Conservation (phyloP, 2,329 filamentous ascomycete genomes). For the Talaromyces sp. region DNA sequence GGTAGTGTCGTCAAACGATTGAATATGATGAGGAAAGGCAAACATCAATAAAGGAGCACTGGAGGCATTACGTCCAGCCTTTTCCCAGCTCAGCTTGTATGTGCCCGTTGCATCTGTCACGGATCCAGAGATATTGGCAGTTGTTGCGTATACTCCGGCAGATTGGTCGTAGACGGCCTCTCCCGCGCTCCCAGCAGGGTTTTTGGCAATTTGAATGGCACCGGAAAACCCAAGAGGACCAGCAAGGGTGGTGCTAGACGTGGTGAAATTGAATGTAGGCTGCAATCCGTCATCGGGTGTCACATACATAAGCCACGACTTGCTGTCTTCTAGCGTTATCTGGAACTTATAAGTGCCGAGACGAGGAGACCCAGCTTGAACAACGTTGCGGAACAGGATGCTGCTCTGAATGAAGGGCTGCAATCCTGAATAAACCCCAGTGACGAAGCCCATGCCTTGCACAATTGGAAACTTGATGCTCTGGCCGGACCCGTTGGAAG, state of each 20-base stretch:
- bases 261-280: conserved; percentile 61
- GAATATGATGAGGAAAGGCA: conserved; percentile 77
- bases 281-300: conserved; percentile 52
- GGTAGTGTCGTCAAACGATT: conserved; percentile 63
- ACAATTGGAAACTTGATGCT: conserved; percentile 74
- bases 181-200: conserved; percentile 52
- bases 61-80: conserved; percentile 56
- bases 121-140: conserved; percentile 60
- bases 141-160: conserved; percentile 67
- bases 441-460: conserved; percentile 86
- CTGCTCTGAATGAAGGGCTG: conserved; percentile 70
- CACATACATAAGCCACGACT: conserved; percentile 76
- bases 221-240: conserved; percentile 68
- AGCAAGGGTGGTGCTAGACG: conserved; percentile 59
- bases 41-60: conserved; percentile 68
- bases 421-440: conserved; percentile 65
- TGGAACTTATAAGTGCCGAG: conserved; percentile 70
- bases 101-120: conserved; percentile 53
- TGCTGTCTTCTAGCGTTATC: conserved; percentile 65
- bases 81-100: conserved; percentile 71
- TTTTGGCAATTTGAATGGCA: conserved; percentile 76
- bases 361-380: conserved; percentile 50
- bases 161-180: conserved; percentile 70
- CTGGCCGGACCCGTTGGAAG: conserved; percentile 48
- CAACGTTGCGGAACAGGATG: conserved; percentile 66